Evolutionary conservation across 148 eudicot species (phyloP), one percentile per base, ranked within the genome.

Genomic region (Nyssa sinensis): DNA sequence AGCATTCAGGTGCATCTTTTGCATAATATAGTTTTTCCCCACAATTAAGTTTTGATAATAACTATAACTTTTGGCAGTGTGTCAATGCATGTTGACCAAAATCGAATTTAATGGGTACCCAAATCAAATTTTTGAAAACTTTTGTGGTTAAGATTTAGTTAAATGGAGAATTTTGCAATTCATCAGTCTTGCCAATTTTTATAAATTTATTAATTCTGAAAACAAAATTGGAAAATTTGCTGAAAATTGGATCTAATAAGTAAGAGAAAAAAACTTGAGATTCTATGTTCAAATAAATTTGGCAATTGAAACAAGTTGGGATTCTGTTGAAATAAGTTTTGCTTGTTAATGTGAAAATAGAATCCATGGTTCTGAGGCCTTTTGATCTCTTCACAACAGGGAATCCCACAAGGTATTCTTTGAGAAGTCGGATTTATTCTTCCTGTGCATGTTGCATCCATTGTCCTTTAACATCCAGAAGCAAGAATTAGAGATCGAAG

Each of bases 401-500:
- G 93, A 93, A 83, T 67, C 73, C 76, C 96, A 93, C 89, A 87
- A 86, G 70, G 17, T 85, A 58, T 87, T 89, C 72, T 90, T 87
- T 74, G 87, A 74, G 49, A 93, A 93, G 81, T 93, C 98, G 39
- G 98, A 93, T 72, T 68, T 93, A 57, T 82, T 85, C 82, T 89
- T 93, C 59, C 60, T 93, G 74, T 93, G 98, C 84, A 79, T 85
- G 85, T 71, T 93, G 83, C 82, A 62, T 27, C 98, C 98, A 32
- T 67, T 79, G 57, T 91, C 98, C 53, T 93, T 88, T 62, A 71
- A 80, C 78, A 87, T 93, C 81, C 88, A 91, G 77, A 84, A 47
- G 82, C 98, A 93, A 79, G 98, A 87, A 58, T 67, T 79, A 53
- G 98, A 93, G 82, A 93, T 93, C 64, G 96, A 87, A 75, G 96